Evolutionary conservation across 352 stramenopile genomes (phyloP).

Genomic region (Lagenidium giganteum): DNA sequence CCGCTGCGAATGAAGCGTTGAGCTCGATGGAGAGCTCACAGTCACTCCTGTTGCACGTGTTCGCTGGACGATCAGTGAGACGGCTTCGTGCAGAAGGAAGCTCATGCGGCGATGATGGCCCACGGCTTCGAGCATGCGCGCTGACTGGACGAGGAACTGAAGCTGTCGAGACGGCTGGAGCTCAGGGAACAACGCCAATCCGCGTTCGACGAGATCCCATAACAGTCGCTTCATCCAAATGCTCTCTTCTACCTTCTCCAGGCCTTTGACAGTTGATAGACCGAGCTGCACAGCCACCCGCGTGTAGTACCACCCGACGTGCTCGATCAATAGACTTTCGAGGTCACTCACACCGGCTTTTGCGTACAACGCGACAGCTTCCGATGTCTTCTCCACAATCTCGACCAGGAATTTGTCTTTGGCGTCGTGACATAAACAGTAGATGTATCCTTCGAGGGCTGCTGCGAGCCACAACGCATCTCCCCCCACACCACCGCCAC

Average conservation of each 20-base stretch:
- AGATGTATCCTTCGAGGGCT: conserved; percentile 69
- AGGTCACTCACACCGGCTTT: conserved; percentile 57
- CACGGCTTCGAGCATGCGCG: conserved; percentile 60
- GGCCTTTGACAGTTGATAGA: conserved; percentile 8
- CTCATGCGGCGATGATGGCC: conserved; percentile 56
- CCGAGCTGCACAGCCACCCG: conserved; percentile 28
- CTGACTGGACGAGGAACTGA: conserved; percentile 58
- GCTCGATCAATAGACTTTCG: conserved; percentile 66
- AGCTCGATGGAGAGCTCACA: conserved; percentile 1
- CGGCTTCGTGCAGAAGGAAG: conserved; percentile 71
- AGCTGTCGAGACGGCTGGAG: conserved; percentile 44
- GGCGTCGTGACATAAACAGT: conserved; percentile 43
- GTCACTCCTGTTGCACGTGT: conserved; percentile 24
- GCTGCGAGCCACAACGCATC: conserved; percentile 79
- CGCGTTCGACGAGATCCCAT: conserved; percentile 62
- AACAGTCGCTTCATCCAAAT: conserved; percentile 70
- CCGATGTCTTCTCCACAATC: conserved; percentile 73
- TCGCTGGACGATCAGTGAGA: conserved; percentile 24
- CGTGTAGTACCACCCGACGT: conserved; percentile 71
- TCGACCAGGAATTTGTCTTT: conserved; percentile 62
- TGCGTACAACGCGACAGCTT: conserved; percentile 63
- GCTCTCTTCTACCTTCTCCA: conserved; percentile 41
- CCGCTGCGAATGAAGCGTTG: conserved; percentile 16
- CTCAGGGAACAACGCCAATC: conserved; percentile 43
- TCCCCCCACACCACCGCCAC: conserved; percentile 22